Base-by-base conservation (phyloP, 2,329 filamentous ascomycete species). In the Ophioceras dolichostomum region DNA sequence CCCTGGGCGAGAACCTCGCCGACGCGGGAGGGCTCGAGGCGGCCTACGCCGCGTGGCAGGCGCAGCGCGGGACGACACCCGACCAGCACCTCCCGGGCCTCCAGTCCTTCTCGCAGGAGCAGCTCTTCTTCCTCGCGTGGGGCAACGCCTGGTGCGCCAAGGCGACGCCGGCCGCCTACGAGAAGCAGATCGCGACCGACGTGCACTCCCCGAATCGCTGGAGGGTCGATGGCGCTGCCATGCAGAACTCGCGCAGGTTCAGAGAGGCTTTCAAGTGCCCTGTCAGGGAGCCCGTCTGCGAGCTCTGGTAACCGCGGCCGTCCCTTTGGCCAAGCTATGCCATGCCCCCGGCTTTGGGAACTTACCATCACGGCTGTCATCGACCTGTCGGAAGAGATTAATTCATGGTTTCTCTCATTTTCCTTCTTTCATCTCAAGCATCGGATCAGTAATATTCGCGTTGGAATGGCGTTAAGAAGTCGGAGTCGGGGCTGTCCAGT, bases 271-370 rank as follows among this genome's bases (percentile, higher is more conserved):
- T 83, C 54, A 60, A 71, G 31, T 85, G 79, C 50, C 64, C 70
- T n/a, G 59, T 58, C 2, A 79, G 75, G 57, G 66, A 81, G 49
- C 77, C 78, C 0, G 70, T 67, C 22, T 84, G 79, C 53, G 71
- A 83, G 55, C 57, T 84, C 40, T 83, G 79, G 78, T 84, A 40
- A 41, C n/a, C n/a, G n/a, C n/a, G n/a, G n/a, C n/a, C n/a, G n/a
- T n/a, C n/a, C n/a, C n/a, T n/a, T n/a, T n/a, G n/a, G n/a, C n/a
- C n/a, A n/a, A n/a, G n/a, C n/a, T n/a, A n/a, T n/a, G n/a, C n/a
- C n/a, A n/a, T n/a, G n/a, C n/a, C n/a, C n/a, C n/a, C n/a, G n/a
- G n/a, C n/a, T n/a, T n/a, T n/a, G n/a, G n/a, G n/a, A n/a, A n/a
- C n/a, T n/a, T n/a, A n/a, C n/a, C n/a, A n/a, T n/a, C n/a, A n/a